A percentile compares a stretch with the other conserved stretches of the same genome.
phyloP scores from a whole-genome alignment of 768 basidiomycete species.

The Rubroboletus pulcherrimus region DNA sequence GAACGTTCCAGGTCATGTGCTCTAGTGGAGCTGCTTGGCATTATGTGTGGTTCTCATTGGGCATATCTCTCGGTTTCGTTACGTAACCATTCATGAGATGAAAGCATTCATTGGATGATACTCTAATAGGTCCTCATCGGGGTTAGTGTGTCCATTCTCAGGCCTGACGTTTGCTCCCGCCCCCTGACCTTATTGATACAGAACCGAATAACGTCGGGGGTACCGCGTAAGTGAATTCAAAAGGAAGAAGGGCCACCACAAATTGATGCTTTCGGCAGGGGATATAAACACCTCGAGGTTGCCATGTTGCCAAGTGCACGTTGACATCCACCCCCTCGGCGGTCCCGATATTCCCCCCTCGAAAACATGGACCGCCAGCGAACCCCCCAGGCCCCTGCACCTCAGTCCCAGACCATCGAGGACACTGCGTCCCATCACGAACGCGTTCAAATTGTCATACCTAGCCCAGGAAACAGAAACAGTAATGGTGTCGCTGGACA shows the following conservation, averaged over 20 bases:
- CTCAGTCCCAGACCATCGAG: not conserved
- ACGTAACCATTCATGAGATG: not conserved
- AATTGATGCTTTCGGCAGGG: not conserved
- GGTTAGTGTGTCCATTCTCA: not conserved
- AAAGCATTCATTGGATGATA: not conserved
- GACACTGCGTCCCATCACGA: not conserved
- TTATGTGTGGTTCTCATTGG: not conserved
- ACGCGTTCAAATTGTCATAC: not conserved
- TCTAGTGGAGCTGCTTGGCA: not conserved
- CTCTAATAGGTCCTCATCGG: not conserved
- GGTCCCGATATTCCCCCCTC: not conserved
- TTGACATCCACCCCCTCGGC: not conserved
- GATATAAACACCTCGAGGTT: slow-evolving; percentile 4
- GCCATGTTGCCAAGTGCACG: not conserved
- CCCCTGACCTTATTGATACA: not conserved
- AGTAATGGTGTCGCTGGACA: not conserved
- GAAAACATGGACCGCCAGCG: slow-evolving; percentile 16
- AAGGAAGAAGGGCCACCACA: not conserved
- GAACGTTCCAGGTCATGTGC: not conserved
- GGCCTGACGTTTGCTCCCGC: not conserved
- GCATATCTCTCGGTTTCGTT: not conserved
- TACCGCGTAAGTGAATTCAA: not conserved
- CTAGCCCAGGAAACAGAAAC: slow-evolving; percentile 1
- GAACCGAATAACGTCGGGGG: not conserved
- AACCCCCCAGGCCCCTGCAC: not conserved